These are phyloP conservation scores for Lactarius pseudohatsudake DNA, from an alignment of 768 basidiomycete genomes.

Conservation along the genomic window DNA sequence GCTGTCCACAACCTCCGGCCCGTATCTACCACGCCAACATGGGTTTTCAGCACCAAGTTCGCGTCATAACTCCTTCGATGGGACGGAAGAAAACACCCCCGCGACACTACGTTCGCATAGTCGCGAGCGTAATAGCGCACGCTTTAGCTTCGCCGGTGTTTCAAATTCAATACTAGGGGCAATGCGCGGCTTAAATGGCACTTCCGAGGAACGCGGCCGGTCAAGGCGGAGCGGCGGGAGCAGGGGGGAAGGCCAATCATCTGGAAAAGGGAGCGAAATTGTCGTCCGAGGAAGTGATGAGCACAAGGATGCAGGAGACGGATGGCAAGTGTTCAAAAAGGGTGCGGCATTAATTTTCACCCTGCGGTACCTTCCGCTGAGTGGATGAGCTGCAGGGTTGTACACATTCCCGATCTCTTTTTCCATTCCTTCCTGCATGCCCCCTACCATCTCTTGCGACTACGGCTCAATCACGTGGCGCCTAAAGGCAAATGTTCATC, in stretches of 20 bases:
- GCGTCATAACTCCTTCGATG: background rate
- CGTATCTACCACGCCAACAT: background rate
- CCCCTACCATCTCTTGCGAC: conserved; percentile 73
- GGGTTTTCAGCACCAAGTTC: background rate
- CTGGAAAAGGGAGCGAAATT: conserved; percentile 43
- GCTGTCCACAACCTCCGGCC: background rate
- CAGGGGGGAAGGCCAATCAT: conserved; percentile 30
- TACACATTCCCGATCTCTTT: conserved; percentile 98
- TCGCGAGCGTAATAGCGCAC: conserved; percentile 20
- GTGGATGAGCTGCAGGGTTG: conserved; percentile 53
- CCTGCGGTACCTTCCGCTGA: background rate
- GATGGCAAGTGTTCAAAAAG: conserved; percentile 88
- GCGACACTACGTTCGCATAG: conserved; percentile 19
- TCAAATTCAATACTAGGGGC: conserved; percentile 25
- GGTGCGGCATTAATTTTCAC: conserved; percentile 45
- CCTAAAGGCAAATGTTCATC: conserved; percentile 78
- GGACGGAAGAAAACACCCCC: background rate
- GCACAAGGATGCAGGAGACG: conserved; percentile 43
- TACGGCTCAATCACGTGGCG: conserved; percentile 78
- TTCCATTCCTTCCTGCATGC: conserved; percentile 72
- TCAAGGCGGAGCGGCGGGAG: conserved; percentile 31
- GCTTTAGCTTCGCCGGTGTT: conserved; percentile 24
- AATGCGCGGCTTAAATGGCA: conserved; percentile 6
- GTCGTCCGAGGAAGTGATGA: conserved; percentile 41
- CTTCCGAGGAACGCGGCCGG: conserved; percentile 30